These are phyloP conservation scores for Trichosporon sp. DNA, from an alignment of 1,284 basidiomycete species.

Conservation along the genomic window DNA sequence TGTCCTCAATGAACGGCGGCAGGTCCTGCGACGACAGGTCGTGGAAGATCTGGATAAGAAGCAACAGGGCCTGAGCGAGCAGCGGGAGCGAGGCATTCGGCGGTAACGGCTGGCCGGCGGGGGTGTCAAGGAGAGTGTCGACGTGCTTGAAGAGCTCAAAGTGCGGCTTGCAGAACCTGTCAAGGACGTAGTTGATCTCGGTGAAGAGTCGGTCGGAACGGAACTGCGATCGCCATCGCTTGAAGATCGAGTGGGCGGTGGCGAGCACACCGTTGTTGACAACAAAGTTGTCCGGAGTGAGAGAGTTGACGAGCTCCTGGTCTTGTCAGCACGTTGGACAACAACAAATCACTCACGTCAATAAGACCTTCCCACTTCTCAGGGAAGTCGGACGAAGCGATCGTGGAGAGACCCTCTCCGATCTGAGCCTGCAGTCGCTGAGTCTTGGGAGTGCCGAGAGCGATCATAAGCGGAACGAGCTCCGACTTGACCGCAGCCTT, in stretches of 20 bases:
- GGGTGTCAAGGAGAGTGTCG: conserved; percentile 49
- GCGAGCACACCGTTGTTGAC: conserved; percentile 85
- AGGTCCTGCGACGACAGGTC: conserved; percentile 94
- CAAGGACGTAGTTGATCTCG: conserved; percentile 87
- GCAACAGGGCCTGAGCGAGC: conserved; percentile 67
- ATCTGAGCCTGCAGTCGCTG: conserved; percentile 61
- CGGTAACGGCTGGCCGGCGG: conserved; percentile 38
- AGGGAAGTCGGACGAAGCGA: conserved; percentile 84
- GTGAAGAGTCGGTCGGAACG: conserved; percentile 80
- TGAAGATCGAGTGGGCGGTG: conserved; percentile 93
- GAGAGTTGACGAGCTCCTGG: conserved; percentile 76
- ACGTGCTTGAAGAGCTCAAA: conserved; percentile 68
- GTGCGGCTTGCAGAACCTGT: conserved; percentile 76
- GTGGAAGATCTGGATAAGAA: conserved; percentile 82
- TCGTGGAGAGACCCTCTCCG: conserved; percentile 79
- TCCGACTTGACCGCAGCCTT: conserved; percentile 51
- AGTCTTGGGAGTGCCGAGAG: conserved; percentile 48
- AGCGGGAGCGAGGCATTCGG: conserved; percentile 44
- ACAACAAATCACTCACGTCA: conserved; percentile 57
- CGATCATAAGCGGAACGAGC: conserved; percentile 54
- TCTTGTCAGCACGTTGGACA: background rate
- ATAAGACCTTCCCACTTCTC: conserved; percentile 75
- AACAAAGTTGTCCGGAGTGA: conserved; percentile 71
- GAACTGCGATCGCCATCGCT: conserved; percentile 84
- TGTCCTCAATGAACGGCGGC: conserved; percentile 89